Evolutionary conservation across 371 early-diverging fungal genomes (phyloP).

Genomic region (Batkoa obscura): DNA sequence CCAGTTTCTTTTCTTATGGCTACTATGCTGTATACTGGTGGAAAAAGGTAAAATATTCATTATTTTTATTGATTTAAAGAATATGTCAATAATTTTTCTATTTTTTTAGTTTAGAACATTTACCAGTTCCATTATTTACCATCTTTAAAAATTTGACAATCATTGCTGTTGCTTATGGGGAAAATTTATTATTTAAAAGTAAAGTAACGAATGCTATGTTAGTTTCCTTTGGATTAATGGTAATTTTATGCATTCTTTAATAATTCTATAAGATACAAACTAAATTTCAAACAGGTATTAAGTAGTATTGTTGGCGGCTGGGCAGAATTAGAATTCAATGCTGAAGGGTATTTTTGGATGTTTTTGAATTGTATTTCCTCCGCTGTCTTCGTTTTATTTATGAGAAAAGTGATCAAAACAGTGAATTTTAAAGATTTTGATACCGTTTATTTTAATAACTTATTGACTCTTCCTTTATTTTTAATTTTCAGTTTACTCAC

Average conservation of each 20-base stretch:
- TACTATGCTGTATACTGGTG: conserved; percentile 96
- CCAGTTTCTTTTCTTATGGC: conserved; percentile 70
- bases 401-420: conserved; percentile 71
- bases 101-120: conserved; percentile 49
- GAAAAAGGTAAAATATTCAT: conserved; percentile 30
- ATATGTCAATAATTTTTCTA: not conserved
- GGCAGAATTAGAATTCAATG: conserved; percentile 38
- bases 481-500: conserved; percentile 47
- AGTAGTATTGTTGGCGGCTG: conserved; percentile 85
- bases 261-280: not conserved
- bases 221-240: conserved; percentile 77
- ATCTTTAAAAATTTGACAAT: conserved; percentile 98
- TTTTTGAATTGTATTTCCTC: conserved; percentile 76
- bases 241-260: conserved; percentile 7
- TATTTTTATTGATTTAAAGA: not conserved
- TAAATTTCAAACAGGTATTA: conserved; percentile 23
- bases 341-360: conserved; percentile 87
- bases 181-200: conserved; percentile 63
- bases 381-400: conserved; percentile 71
- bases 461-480: conserved; percentile 75
- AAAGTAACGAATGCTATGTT: conserved; percentile 59
- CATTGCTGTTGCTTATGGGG: conserved; percentile 90
- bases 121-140: conserved; percentile 90
- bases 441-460: conserved; percentile 91
- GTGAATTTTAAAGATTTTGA: conserved; percentile 86